These are phyloP conservation scores for Scenedesmus sp. DNA, from an alignment of 163 green algal genomes.

Conservation along the genomic window DNA sequence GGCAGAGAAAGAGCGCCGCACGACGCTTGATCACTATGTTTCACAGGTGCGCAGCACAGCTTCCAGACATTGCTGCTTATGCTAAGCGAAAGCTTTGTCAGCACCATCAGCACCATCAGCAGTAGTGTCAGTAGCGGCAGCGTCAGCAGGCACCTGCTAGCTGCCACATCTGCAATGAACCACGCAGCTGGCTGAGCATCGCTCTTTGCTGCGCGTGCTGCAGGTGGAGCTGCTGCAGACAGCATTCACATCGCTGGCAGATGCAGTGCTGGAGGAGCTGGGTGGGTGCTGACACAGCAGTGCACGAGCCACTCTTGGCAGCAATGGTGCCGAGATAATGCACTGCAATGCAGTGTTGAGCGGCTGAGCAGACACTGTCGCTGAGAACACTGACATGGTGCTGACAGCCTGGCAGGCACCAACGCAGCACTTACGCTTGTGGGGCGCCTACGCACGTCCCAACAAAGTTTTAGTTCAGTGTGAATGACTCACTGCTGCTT, in stretches of 20 bases:
- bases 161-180: background rate
- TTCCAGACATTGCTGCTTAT: background rate
- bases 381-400: background rate
- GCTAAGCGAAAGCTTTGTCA: background rate
- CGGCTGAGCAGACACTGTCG: too few relatives aligned
- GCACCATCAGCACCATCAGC: background rate
- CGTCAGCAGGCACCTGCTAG: background rate
- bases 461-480: too few relatives aligned
- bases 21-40: slow-evolving; percentile 17
- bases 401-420: background rate
- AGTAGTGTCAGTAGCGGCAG: background rate
- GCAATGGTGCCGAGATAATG: background rate
- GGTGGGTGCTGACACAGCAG: background rate
- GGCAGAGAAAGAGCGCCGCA: slow-evolving; percentile 26
- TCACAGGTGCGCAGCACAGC: slow-evolving; percentile 1
- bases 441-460: background rate
- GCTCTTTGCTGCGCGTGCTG: background rate
- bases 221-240: slow-evolving; percentile 52
- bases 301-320: too few relatives aligned
- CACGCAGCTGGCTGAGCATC: background rate
- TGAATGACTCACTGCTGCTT: background rate
- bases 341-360: background rate
- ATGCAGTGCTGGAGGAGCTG: slow-evolving; percentile 48
- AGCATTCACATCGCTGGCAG: slow-evolving; percentile 41
- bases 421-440: background rate